Evolutionary conservation across 352 stramenopile species (phyloP), one percentile per base, ranked within the genome.

Genomic region (Globisporangium cederbergense): DNA sequence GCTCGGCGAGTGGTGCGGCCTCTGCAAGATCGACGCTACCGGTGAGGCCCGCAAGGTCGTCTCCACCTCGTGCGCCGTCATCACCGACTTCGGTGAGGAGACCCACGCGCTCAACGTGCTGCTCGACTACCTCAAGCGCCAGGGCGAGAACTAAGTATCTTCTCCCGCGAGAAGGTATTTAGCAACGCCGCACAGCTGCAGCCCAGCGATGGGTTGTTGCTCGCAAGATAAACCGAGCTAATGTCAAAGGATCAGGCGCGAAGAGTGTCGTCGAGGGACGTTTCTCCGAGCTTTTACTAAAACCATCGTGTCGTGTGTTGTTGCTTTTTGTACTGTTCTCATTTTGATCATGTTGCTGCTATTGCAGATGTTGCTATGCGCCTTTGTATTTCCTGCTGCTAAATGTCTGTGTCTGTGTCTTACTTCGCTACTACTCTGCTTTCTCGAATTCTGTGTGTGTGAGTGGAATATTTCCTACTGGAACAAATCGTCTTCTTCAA

Each of bases 21-120:
- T 99, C 67, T 98, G 95, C 90, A 99, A 99, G 89, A 96, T 99
- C 74, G 95, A 99, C 81, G 81, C 80, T 60, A 88, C 99, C 64
- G 97, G 98, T 57, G 91, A 98, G 74, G 93, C 98, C 62, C 98
- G 96, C 78, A 99, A 99, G 94, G 97, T 99, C 60, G 97, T 99
- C 36, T 97, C 95, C 57, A 99, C 96, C 59, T 99, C 96, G 63
- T 98, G 93, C 78, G 96, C 96, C 65, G 97, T 99, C 69, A 98
- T 99, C 74, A 99, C 97, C 55, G 97, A 99, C 80, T 99, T 99
- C 73, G 98, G 98, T 80, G 97, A 99, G 88, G 97, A 99, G 77
- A 98, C 93, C 47, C 91, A 97, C 78, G 97, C 97, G 55, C 88
- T 99, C 58, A 97, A 97, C 70, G 92, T 99, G 58, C 91, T 99